Conservation (phyloP, 495 filamentous ascomycete genomes). For the Neurospora discreta region DNA sequence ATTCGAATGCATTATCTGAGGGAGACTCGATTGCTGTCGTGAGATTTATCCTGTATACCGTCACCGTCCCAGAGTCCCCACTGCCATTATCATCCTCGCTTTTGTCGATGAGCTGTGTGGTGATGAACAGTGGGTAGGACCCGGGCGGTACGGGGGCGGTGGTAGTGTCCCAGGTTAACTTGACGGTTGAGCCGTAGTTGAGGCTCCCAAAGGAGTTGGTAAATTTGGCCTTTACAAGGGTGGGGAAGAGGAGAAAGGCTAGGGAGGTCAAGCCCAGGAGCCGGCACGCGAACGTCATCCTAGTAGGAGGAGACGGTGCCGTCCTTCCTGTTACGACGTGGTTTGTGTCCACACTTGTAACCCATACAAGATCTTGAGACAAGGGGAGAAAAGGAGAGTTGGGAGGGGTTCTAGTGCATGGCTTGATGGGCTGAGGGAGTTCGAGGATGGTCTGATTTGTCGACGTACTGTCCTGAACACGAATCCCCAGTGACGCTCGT, state of each 20-base stretch:
- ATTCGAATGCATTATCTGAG: not conserved
- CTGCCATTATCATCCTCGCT: not conserved
- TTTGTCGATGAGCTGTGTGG: not conserved
- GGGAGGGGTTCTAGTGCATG: not conserved
- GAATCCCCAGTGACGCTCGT: not conserved
- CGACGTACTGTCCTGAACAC: not conserved
- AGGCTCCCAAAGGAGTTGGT: not conserved
- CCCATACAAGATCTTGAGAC: not conserved
- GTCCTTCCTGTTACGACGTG: not conserved
- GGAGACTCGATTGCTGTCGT: not conserved
- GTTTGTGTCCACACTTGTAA: not conserved
- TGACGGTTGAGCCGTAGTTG: not conserved
- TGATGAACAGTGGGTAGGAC: not conserved
- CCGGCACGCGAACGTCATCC: not conserved
- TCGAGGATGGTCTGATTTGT: not conserved
- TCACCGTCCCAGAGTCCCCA: not conserved
- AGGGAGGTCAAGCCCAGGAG: not conserved
- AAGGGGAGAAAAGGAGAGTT: not conserved
- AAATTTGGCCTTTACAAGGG: not conserved
- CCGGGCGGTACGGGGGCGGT: not conserved
- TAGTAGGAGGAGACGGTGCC: not conserved
- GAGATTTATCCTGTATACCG: not conserved
- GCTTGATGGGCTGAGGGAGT: not conserved
- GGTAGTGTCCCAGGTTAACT: not conserved
- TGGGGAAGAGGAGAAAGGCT: not conserved